These are phyloP conservation scores for Podospora pseudopauciseta DNA, from an alignment of 495 filamentous ascomycete species.

Conservation along the genomic window DNA sequence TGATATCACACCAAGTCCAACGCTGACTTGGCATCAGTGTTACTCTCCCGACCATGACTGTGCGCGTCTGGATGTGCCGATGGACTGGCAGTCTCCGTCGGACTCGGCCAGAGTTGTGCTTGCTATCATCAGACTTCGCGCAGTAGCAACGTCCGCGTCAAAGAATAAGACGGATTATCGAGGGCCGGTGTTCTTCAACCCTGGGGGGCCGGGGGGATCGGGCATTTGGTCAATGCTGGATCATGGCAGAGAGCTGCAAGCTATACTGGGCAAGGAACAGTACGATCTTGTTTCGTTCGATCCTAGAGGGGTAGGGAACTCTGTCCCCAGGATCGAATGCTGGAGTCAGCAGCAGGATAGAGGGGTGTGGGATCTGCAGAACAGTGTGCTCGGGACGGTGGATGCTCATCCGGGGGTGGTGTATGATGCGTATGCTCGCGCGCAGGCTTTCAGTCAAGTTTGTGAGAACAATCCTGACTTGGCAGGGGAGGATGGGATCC, in stretches of 20 bases:
- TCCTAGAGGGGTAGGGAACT: constrained; percentile 46
- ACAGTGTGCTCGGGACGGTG: constrained; percentile 32
- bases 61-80: constrained; percentile 42
- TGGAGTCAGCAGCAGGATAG: constrained; percentile 34
- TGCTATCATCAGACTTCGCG: constrained; percentile 46
- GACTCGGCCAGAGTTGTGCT: constrained; percentile 37
- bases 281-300: constrained; percentile 51
- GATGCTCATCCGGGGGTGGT: constrained; percentile 40
- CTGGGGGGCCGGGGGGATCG: constrained; percentile 50
- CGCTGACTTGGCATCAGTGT: constrained; percentile 36
- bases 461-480: constrained; percentile 30
- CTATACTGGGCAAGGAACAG: constrained; percentile 43
- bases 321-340: constrained; percentile 44
- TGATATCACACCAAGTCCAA: constrained; percentile 33
- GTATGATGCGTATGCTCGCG: constrained; percentile 40
- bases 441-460: constrained; percentile 34
- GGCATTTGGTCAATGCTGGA: constrained; percentile 41
- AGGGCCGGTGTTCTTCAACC: constrained; percentile 53
- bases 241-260: constrained; percentile 40
- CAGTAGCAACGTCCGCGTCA: constrained; percentile 29
- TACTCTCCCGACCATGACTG: constrained; percentile 35
- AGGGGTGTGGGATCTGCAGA: constrained; percentile 37
- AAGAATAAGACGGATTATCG: constrained; percentile 30
- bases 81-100: constrained; percentile 47
- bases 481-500: constrained; percentile 26